These are phyloP conservation scores for Handroanthus guayacan DNA, from an alignment of 257 asterid species.

Conservation along the genomic window DNA sequence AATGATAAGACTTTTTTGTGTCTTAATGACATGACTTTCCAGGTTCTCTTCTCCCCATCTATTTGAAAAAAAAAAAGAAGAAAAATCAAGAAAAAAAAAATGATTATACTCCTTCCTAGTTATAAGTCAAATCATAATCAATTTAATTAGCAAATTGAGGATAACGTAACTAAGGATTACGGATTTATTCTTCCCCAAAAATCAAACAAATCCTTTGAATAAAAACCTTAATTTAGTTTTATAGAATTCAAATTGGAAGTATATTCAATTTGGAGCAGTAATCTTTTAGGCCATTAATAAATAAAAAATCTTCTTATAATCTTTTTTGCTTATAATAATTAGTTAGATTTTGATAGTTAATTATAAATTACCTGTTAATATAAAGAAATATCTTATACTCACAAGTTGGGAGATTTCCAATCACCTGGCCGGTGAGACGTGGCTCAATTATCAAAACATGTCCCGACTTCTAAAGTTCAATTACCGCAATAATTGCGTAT, in stretches of 20 bases:
- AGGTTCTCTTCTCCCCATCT: conserved; percentile 20
- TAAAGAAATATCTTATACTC: too few relatives aligned
- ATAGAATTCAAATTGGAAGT: neutral
- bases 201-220: neutral
- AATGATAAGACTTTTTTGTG: conserved; percentile 33
- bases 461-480: neutral
- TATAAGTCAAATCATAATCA: conserved; percentile 14
- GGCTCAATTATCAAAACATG: neutral
- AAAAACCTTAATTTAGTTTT: too few relatives aligned
- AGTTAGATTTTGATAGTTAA: too few relatives aligned
- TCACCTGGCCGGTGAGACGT: neutral
- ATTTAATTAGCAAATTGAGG: conserved; percentile 3
- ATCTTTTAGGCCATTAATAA: too few relatives aligned
- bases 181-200: neutral
- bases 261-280: too few relatives aligned
- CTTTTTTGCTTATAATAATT: too few relatives aligned
- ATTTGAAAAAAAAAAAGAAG: neutral
- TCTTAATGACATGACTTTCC: conserved; percentile 37
- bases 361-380: too few relatives aligned
- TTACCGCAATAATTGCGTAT: neutral
- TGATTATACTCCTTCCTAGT: conserved; percentile 18
- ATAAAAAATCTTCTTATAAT: too few relatives aligned
- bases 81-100: conserved; percentile 25
- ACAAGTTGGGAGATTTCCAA: neutral
- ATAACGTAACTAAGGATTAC: neutral